Percentiles rank a stretch among this genome's conserved stretches.
These are phyloP conservation scores for Apophysomyces ossiformis DNA, from an alignment of 371 early-diverging fungal species.

Conservation along the genomic window DNA sequence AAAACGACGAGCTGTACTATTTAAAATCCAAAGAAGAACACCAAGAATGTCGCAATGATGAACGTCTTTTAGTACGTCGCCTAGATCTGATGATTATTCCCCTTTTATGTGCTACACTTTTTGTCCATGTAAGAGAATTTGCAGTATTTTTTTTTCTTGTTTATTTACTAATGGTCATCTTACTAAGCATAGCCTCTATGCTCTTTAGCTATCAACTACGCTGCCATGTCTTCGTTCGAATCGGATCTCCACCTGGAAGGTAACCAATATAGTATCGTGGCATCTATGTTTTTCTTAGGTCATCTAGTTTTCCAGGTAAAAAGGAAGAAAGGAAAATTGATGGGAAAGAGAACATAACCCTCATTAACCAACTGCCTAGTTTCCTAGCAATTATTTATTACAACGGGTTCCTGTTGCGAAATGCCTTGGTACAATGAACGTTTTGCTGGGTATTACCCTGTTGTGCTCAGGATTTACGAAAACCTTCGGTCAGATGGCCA, in stretches of 20 bases:
- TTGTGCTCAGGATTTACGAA: conserved; percentile 23
- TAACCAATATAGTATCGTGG: conserved; percentile 29
- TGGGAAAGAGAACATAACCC: too few species aligned
- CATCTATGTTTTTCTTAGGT: conserved; percentile 41
- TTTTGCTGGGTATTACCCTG: conserved; percentile 33
- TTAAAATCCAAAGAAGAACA: too few species aligned
- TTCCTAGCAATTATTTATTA: conserved; percentile 34
- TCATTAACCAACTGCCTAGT: conserved; percentile 2
- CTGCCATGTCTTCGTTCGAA: conserved; percentile 24
- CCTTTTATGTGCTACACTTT: too few species aligned
- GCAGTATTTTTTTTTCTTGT: background rate
- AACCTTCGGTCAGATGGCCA: conserved; percentile 33
- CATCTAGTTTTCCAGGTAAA: conserved; percentile 35
- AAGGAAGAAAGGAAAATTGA: background rate
- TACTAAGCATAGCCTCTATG: too few species aligned
- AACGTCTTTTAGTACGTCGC: too few species aligned
- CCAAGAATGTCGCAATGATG: too few species aligned
- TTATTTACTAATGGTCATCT: conserved; percentile 32
- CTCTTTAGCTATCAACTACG: conserved; percentile 26
- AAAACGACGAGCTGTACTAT: too few species aligned
- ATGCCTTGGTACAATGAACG: conserved; percentile 26
- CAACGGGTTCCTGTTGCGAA: conserved; percentile 33
- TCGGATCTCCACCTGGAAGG: conserved; percentile 23
- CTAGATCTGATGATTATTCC: too few species aligned
- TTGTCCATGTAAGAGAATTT: too few species aligned